Conservation (phyloP, 2,329 filamentous ascomycete genomes). For the Trichoderma sp. region DNA sequence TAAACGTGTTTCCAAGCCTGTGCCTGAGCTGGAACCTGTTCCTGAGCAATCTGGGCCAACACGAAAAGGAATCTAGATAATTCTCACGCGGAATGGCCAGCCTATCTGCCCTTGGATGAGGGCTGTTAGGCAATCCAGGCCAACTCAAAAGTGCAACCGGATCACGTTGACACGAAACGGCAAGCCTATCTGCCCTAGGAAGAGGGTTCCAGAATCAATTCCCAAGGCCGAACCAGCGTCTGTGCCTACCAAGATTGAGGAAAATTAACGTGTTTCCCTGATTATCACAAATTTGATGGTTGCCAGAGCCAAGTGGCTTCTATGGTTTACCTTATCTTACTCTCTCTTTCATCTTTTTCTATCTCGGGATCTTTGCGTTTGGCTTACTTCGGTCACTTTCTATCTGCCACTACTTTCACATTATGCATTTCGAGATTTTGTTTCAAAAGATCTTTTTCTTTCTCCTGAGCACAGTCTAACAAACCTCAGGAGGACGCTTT, state of each 20-base stretch:
- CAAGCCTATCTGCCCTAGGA: background rate
- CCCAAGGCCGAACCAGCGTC: background rate
- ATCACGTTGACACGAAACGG: background rate
- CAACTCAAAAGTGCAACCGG: background rate
- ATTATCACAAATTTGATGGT: background rate
- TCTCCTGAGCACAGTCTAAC: conserved; percentile 24
- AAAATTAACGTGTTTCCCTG: background rate
- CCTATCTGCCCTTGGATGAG: background rate
- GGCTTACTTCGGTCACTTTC: background rate
- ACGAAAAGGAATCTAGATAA: background rate
- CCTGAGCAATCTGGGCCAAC: background rate
- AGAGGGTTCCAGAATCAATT: background rate
- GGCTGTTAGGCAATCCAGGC: background rate
- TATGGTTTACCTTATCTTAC: background rate
- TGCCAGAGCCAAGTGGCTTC: background rate
- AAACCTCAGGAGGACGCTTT: conserved; percentile 78
- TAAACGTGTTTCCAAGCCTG: no score
- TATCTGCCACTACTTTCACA: background rate
- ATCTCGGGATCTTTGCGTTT: background rate
- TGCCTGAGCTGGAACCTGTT: background rate
- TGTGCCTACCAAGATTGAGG: background rate
- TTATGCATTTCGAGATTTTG: background rate
- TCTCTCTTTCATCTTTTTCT: background rate
- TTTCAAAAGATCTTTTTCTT: background rate
- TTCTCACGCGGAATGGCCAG: background rate